These are phyloP conservation scores for Clausena lansium DNA, from an alignment of 345 rosid genomes.

Conservation along the genomic window DNA sequence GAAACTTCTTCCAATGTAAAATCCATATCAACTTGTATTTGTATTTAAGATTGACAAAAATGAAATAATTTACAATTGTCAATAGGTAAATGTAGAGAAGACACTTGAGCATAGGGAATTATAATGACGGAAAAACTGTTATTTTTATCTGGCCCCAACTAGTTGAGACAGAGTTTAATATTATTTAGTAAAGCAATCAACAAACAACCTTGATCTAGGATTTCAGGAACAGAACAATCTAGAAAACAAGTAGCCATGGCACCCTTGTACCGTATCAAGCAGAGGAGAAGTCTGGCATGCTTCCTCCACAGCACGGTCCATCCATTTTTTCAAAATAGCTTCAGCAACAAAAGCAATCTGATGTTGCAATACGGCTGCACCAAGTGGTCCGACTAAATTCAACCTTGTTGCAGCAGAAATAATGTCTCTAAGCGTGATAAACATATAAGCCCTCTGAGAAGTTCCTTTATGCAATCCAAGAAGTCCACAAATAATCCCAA, in stretches of 20 bases:
- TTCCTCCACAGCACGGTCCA: constrained; percentile 53
- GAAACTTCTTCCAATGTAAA: background rate
- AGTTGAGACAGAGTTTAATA: background rate
- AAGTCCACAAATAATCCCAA: constrained; percentile 76
- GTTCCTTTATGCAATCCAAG: constrained; percentile 59
- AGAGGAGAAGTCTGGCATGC: constrained; percentile 75
- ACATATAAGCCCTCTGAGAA: constrained; percentile 79
- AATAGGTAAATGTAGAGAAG: background rate
- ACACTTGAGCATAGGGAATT: background rate
- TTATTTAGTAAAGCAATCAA: background rate
- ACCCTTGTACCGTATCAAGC: constrained; percentile 79
- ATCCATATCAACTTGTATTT: background rate
- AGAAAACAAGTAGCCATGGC: constrained; percentile 36
- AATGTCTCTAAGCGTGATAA: constrained; percentile 68
- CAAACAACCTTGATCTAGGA: background rate
- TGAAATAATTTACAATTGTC: background rate
- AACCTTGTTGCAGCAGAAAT: constrained; percentile 87
- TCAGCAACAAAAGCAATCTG: constrained; percentile 61
- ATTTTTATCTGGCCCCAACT: background rate
- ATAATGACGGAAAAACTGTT: too few relatives aligned
- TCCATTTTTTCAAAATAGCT: constrained; percentile 54
- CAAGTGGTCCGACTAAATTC: constrained; percentile 75
- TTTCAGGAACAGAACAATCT: background rate
- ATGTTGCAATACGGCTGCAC: constrained; percentile 83
- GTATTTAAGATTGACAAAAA: background rate